Conservation (phyloP, 2,329 filamentous ascomycete species). For the Cladosporium sp. region DNA sequence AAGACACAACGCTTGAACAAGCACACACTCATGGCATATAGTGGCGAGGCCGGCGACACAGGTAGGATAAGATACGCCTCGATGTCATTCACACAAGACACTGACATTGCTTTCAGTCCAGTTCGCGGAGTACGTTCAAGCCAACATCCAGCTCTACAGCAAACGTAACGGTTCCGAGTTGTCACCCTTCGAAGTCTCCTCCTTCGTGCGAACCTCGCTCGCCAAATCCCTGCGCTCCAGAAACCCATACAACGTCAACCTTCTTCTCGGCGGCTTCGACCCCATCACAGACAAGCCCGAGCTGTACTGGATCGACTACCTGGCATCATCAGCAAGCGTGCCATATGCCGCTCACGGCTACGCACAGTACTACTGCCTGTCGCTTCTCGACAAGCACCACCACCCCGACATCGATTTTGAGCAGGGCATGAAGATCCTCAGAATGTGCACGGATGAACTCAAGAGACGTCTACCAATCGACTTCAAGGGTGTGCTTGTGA, state of each 20-base stretch:
- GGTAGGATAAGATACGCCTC: conserved; percentile 48
- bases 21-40: conserved; percentile 91
- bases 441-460: conserved; percentile 93
- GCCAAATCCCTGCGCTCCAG: conserved; percentile 85
- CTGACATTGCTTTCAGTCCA: conserved; percentile 60
- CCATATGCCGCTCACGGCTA: conserved; percentile 98
- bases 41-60: conserved; percentile 93
- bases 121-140: conserved; percentile 99
- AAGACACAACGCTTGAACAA: conserved; percentile 92
- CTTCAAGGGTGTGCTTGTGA: conserved; percentile 89
- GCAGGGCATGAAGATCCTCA: conserved; percentile 85
- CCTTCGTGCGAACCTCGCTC: conserved; percentile 91
- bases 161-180: conserved; percentile 97
- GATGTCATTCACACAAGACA: background rate
- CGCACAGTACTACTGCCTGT: conserved; percentile 98
- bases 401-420: conserved; percentile 88
- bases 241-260: conserved; percentile 94
- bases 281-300: conserved; percentile 85
- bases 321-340: conserved; percentile 79
- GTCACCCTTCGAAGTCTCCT: conserved; percentile 79
- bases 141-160: conserved; percentile 94
- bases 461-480: conserved; percentile 96
- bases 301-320: conserved; percentile 96
- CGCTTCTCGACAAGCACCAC: conserved; percentile 97
- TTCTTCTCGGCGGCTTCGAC: conserved; percentile 90